A percentile compares a stretch with the other conserved stretches of the same genome.
phyloP scores from a whole-genome alignment of 75 land plant genomes.

The Pseudotsuga menziesii region DNA sequence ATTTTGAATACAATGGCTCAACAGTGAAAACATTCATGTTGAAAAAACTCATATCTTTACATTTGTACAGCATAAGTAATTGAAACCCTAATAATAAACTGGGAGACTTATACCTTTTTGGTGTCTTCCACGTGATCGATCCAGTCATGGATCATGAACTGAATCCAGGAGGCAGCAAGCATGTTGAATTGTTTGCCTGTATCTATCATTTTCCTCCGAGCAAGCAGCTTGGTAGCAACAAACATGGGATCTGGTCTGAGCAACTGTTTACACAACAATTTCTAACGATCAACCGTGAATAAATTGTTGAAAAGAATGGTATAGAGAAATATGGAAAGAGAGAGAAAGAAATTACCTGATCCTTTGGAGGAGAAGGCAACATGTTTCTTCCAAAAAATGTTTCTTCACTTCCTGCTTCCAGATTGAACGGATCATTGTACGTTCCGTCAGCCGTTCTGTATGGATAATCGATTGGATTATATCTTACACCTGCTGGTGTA shows the following conservation, averaged over 20 bases:
- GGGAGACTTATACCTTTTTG: constrained; percentile 13
- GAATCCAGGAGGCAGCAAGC: constrained; percentile 64
- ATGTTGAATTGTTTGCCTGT: constrained; percentile 60
- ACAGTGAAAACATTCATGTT: too few species aligned
- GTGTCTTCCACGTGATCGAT: constrained; percentile 61
- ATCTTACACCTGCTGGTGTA: background rate
- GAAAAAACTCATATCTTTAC: too few species aligned
- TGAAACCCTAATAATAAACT: too few species aligned
- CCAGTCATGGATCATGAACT: constrained; percentile 82
- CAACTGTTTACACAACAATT: constrained; percentile 18
- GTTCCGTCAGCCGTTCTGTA: constrained; percentile 42
- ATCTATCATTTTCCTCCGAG: constrained; percentile 31
- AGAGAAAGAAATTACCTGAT: background rate
- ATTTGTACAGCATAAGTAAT: too few species aligned
- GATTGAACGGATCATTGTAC: constrained; percentile 31
- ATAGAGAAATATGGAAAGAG: background rate
- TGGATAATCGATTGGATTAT: constrained; percentile 3
- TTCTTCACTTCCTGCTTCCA: constrained; percentile 20
- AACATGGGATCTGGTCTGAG: constrained; percentile 51
- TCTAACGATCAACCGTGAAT: background rate
- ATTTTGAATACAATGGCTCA: too few species aligned
- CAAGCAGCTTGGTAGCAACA: constrained; percentile 58
- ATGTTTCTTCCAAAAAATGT: constrained; percentile 54
- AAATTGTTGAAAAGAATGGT: background rate
- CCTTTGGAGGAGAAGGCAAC: constrained; percentile 29